These are phyloP conservation scores for Fusarium robinianum DNA, from an alignment of 2,329 filamentous ascomycete species.

Conservation along the genomic window DNA sequence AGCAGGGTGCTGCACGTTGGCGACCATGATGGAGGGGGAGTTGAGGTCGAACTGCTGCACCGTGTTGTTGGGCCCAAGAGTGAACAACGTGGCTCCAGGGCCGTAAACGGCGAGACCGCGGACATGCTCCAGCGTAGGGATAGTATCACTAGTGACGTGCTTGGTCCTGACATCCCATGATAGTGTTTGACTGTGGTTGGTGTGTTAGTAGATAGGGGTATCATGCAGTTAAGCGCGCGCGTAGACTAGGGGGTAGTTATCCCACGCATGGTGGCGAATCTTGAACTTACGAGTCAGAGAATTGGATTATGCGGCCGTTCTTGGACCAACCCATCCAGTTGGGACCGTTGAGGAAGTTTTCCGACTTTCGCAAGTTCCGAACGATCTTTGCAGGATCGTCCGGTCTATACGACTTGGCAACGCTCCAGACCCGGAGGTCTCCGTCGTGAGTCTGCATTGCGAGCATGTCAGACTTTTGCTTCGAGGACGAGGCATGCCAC, in stretches of 20 bases:
- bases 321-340: constrained; percentile 99
- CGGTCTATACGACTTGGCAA: constrained; percentile 75
- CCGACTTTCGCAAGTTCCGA: constrained; percentile 78
- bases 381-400: constrained; percentile 86
- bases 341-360: constrained; percentile 72
- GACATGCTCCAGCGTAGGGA: constrained; percentile 83
- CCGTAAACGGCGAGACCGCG: constrained; percentile 86
- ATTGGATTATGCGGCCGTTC: constrained; percentile 94
- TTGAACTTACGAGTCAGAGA: constrained; percentile 77
- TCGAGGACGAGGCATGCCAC: constrained; percentile 96
- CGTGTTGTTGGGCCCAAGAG: constrained; percentile 82
- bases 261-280: constrained; percentile 23
- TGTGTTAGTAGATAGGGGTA: constrained; percentile 41
- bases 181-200: constrained; percentile 72
- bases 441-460: constrained; percentile 91
- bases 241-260: constrained; percentile 40
- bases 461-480: constrained; percentile 97
- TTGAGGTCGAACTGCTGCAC: constrained; percentile 96
- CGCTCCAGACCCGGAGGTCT: constrained; percentile 94
- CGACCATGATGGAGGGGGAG: constrained; percentile 76
- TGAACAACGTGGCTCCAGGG: constrained; percentile 89
- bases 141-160: constrained; percentile 85
- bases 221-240: constrained; percentile 52
- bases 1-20: constrained; percentile 84
- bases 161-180: constrained; percentile 99